A percentile compares a stretch with the other conserved stretches of the same genome.
Conservation (phyloP, 257 asterid genomes). For the Fraxinus quadrangulata region DNA sequence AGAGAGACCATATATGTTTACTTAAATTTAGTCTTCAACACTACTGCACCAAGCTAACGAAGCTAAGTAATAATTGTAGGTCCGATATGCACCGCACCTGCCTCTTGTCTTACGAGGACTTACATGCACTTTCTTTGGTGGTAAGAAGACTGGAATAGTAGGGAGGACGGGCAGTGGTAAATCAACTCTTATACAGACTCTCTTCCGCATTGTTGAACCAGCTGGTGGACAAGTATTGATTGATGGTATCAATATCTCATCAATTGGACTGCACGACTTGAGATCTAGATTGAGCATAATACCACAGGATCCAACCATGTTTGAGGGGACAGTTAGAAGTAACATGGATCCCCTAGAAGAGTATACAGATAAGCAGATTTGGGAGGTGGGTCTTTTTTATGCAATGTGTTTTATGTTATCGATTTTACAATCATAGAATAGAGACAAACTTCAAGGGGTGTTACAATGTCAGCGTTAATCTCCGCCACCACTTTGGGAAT, state of each 20-base stretch:
- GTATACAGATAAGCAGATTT: slow-evolving; percentile 41
- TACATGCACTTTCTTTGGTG: slow-evolving; percentile 38
- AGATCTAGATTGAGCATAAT: slow-evolving; percentile 59
- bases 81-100: slow-evolving; percentile 86
- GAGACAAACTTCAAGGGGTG: background rate
- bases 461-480: slow-evolving; percentile 28
- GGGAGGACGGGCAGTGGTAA: slow-evolving; percentile 39
- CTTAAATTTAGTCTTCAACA: background rate
- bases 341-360: slow-evolving; percentile 80
- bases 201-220: slow-evolving; percentile 40
- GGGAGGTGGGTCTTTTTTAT: slow-evolving; percentile 65
- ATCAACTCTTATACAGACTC: slow-evolving; percentile 30
- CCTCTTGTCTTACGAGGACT: slow-evolving; percentile 86
- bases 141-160: slow-evolving; percentile 30
- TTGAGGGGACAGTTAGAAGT: slow-evolving; percentile 28
- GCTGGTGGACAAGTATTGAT: slow-evolving; percentile 59
- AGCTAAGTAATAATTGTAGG: slow-evolving; percentile 38
- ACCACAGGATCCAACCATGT: slow-evolving; percentile 37
- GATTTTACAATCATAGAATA: background rate
- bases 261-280: slow-evolving; percentile 81
- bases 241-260: slow-evolving; percentile 59
- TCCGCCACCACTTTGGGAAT: background rate
- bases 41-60: background rate
- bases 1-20: background rate
- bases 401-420: background rate